Base-by-base conservation (phyloP, 441 rosid species). In the Populus trichocarpa region DNA sequence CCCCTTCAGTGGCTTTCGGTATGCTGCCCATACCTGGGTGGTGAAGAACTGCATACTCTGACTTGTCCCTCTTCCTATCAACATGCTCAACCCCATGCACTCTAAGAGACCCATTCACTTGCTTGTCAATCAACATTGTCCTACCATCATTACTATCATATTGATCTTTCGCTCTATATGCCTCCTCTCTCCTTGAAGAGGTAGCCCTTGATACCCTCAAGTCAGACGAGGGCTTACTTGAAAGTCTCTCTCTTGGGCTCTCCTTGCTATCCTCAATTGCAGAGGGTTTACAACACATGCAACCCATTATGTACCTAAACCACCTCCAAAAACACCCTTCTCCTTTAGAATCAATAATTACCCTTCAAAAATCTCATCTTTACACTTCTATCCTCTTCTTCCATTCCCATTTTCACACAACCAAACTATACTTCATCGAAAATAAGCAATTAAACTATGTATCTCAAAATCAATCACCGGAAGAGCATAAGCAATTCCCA, bases 261-360 rank as follows among this genome's bases (percentile, higher is more conserved):
- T 90, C 96, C 83, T 89, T 96, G 75, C 96, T 88, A 78, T 94
- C 99, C 78, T 94, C 97, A 72, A 91, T 89, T 63, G 97, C 90
- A 80, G 90, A 91, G 20, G 94, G 97, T 83, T 94, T 96, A 84
- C 95, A 88, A 79, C 91, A 92, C 88, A 87, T 35, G 81, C 93
- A 86, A 80, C 99, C 99, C 99, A 96, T 96, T 63, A 67, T 81
- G 84, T 81, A 79, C 83, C 84, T 83, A 88, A 82, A 75, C 80
- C 85, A 81, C 85, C 81, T 82, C 84, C 84, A 79, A 77, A 63
- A 77, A 53, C 59, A 46, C 63, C 77, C 77, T 81, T 77, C 75
- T 81, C 78, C 75, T 81, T 78, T 36, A 72, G 68, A 73, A 85
- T 83, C 88, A 85, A 83, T 75, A 81, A 71, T 69, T 76, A 85